Base-by-base conservation (phyloP, 345 rosid genomes). In the Eucalyptus pauciflora region DNA sequence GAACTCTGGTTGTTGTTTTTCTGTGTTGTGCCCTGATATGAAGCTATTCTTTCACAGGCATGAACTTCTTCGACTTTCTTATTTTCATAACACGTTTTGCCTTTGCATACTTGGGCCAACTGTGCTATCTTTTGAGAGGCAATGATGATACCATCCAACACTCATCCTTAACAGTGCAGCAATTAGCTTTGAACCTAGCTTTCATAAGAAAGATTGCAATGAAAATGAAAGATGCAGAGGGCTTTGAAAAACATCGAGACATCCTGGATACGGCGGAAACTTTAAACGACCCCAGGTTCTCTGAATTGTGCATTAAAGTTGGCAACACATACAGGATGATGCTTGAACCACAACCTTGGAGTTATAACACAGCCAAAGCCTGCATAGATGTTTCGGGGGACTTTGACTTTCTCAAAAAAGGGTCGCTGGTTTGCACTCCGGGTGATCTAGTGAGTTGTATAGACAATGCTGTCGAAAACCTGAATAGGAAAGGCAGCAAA, bases 31-130 rank as follows among this genome's bases (percentile, higher is more conserved):
- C 58, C 12, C 79, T 50, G 67, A 37, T 58, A 17, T 85, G 48
- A n/a, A 33, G 85, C 85, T 62, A 87, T 33, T 50, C 22, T 86
- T 86, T 87, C n/a, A 43, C 96, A 97, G 98, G 99, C 92, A 96
- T 97, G 97, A 96, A 97, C 93, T 94, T 96, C 89, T 76, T 88
- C 45, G 98, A 96, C 90, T 96, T 96, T 88, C 94, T 94, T 87
- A 89, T 91, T 88, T 96, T 96, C 93, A 91, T 97, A 88, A 91
- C 95, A 8, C 93, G 91, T 87, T 90, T 97, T 80, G 90, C 96
- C 89, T 89, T 96, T 87, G 95, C 95, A 17, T 94, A 94, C 88
- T 85, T 94, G 91, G 90, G 91, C 87, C 93, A 92, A 79, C 93
- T 94, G 60, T 92, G 90, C 86, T 67, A 87, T 56, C 71, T 91